Base-by-base conservation (phyloP, 805 yeast genomes). In the Sungouiella blattae region DNA sequence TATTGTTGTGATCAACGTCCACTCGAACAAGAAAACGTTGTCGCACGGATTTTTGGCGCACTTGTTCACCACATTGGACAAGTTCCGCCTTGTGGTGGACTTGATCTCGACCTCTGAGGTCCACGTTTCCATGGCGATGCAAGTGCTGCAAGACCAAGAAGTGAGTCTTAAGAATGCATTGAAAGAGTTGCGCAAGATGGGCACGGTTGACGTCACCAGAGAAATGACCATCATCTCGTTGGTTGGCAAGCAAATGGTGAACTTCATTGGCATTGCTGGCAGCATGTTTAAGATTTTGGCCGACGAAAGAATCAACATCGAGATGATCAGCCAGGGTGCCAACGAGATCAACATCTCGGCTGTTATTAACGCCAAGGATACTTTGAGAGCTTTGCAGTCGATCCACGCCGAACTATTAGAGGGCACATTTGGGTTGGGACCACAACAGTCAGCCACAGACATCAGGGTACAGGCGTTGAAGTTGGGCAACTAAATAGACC, bases 271-370 rank as follows among this genome's bases (percentile, higher is more conserved):
- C 55, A 89, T 87, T 57, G 98, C 98, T 0, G 96, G 97, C 30
- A 82, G 87, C 47, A 91, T 91, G 96, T 93, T 93, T 68, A 80
- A 88, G 50, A 87, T 94, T 2, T 69, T 93, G 48, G 97, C 98
- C 6, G 89, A 86, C 54, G 94, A 91, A 52, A 76, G 77, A 30
- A 83, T 93, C 56, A 93, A 93, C 64, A 87, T 93, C 50, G 98
- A 93, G 63, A 93, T 93, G 98, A 93, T 93, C 63, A 78, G 88
- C 39, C 98, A 93, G 72, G 98, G 98, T 52, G 96, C 98, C 13
- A 91, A 91, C 55, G 98, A 93, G 64, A 93, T 93, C 55, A 93
- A 93, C 60, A 93, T 93, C 35, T 85, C 95, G 22, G 94, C 97
- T 46, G 98, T 93, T 35, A 87, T 93, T 43, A 85, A 84, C 45